Base-by-base conservation (phyloP, 208 protist genomes). In the Crithidia thermophila region DNA sequence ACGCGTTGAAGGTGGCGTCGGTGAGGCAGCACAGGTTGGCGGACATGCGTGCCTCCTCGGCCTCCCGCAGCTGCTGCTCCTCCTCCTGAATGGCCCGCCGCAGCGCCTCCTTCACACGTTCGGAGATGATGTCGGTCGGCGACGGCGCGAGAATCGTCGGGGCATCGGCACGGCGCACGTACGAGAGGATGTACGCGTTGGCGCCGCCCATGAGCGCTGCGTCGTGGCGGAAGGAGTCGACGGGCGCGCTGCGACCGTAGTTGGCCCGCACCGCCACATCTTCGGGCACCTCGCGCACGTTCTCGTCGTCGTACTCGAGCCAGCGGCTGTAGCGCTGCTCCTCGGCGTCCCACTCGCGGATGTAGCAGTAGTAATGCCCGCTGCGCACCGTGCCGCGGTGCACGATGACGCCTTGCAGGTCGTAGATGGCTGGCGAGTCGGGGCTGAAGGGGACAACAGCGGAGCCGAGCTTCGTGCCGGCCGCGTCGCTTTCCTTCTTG, bases 301-400 rank as follows among this genome's bases (percentile, higher is more conserved):
- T 77, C 37, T 93, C 88, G 65, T 96, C 91, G 49, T 96, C 88
- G 77, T 83, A 96, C 79, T 96, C 85, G 49, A 94, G 71, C 88
- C 91, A 96, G 25, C 79, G 81, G 21, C 67, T 80, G 71, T 87
- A 93, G 52, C 53, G 46, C 47, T 74, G 59, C 73, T 74, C 36
- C 27, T 59, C 76, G 6, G 67, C 51, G 57, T 95, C 85, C 82
- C 83, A 93, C 36, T 91, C 75, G 4, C 84, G 83, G 59, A 96
- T 94, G 76, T 93, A 96, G 73, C 88, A 93, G 68, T 91, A 92
- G 79, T 96, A 96, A 73, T 96, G 91, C n/a, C 91, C 91, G 62
- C 84, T 91, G 59, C 84, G 77, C n/a, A 86, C 86, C 23, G 87
- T 92, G 46, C 91, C 91, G 56, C 87, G 84, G 73, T 96, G 91